phyloP scores from a whole-genome alignment of 352 stramenopile genomes.

The Peronospora belbahrii region DNA sequence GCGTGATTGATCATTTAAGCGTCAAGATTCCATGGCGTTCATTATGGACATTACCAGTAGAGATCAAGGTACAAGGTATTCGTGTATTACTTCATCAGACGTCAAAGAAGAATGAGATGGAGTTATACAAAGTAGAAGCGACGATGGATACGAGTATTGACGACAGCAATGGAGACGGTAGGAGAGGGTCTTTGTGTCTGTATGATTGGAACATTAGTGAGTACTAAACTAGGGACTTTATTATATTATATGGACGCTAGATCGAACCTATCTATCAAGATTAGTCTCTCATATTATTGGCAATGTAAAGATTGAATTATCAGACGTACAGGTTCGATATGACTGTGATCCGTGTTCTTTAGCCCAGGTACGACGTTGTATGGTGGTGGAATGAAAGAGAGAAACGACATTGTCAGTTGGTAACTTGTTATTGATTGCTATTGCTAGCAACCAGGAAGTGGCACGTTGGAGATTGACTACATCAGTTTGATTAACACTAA shows the following conservation, averaged over 20 bases:
- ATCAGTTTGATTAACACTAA: slow-evolving; percentile 73
- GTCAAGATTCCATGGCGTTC: slow-evolving; percentile 82
- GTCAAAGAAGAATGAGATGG: slow-evolving; percentile 17
- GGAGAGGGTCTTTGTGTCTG: not conserved
- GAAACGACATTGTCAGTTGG: no score
- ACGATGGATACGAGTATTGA: slow-evolving; percentile 25
- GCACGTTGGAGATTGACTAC: slow-evolving; percentile 54
- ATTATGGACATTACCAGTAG: slow-evolving; percentile 76
- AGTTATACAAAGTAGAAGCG: slow-evolving; percentile 2
- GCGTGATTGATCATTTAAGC: slow-evolving; percentile 64
- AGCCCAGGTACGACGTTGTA: slow-evolving; percentile 37
- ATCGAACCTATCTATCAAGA: slow-evolving; percentile 76
- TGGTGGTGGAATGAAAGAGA: not conserved
- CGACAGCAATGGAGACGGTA: slow-evolving; percentile 34
- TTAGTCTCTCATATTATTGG: slow-evolving; percentile 79
- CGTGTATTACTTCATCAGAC: slow-evolving; percentile 64
- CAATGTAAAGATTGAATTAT: slow-evolving; percentile 82
- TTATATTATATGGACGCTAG: no score
- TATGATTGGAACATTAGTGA: no score
- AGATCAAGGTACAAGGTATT: slow-evolving; percentile 68
- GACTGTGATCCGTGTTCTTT: slow-evolving; percentile 61
- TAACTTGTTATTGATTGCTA: no score
- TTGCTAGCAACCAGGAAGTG: slow-evolving; percentile 50
- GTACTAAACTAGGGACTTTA: no score
- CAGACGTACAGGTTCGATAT: slow-evolving; percentile 76